Evolutionary conservation across 306 rosid genomes (phyloP), one percentile per base, ranked within the genome.

Genomic region (Bauhinia variegata): DNA sequence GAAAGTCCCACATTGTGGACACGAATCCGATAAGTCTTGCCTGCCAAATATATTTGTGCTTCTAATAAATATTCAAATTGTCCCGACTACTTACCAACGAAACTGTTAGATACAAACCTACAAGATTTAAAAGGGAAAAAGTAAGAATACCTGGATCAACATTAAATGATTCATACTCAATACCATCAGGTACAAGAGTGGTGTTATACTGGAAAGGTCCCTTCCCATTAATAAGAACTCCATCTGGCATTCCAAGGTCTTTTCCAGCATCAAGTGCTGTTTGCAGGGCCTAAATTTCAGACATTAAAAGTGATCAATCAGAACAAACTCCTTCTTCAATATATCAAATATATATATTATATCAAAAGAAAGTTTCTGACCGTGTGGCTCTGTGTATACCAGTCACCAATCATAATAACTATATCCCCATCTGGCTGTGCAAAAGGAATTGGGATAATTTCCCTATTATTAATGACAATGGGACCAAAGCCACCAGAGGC

Each of bases 401-500:
- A 92, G 68, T 89, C 98, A 60, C 98, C 96, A 31, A 92, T 83
- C 60, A 86, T 71, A 46, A 92, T 63, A 70, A 69, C 54, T 56
- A 89, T 86, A 51, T 89, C 98, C 14, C 82, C 89, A 54, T 87
- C 87, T 42, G 96, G 98, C 74, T 76, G 69, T 4, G 82, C 36
- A 52, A 92, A 92, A 32, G 96, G 98, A 74, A 89, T 74, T 2
- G 81, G 34, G 6, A 92, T 84, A 1, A 72, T 4, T 0, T 61
- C 79, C 67, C 96, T 75, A 48, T 92, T 92, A 51, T 76, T 89
- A 51, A 87, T 51, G 54, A 86, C 75, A 60, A 92, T 38, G 50
- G 96, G 86, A 37, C 96, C 98, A 78, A 85, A 89, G 10, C 98
- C 98, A 60, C 98, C 96, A 28, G 96, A 63, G 56, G 98, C 93